Evolutionary conservation across 495 filamentous ascomycete species (phyloP).

Genomic region (Choiromyces venosus): DNA sequence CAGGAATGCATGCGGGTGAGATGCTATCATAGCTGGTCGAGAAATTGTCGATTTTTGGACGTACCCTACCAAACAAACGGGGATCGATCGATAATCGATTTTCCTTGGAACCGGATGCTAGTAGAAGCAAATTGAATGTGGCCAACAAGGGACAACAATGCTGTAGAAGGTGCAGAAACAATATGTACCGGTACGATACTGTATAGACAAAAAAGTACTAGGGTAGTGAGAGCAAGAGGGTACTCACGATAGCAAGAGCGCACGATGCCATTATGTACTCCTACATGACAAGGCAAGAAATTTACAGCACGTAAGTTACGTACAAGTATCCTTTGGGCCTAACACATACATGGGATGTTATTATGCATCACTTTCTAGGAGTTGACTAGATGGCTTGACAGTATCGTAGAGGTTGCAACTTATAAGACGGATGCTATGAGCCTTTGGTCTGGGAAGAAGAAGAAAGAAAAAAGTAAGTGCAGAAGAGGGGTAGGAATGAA

Average conservation of each 20-base stretch:
- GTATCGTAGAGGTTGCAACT: neutral
- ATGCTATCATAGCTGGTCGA: conserved; percentile 9
- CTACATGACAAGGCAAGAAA: neutral
- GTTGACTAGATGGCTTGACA: neutral
- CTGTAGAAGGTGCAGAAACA: neutral
- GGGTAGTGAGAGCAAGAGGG: neutral
- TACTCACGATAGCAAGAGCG: neutral
- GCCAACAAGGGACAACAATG: conserved; percentile 5
- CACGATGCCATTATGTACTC: neutral
- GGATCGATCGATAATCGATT: conserved; percentile 25
- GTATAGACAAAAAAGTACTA: neutral
- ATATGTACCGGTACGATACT: too few relatives aligned
- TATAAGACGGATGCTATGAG: neutral
- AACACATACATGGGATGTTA: neutral
- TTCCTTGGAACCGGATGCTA: conserved; percentile 12
- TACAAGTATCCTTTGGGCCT: neutral
- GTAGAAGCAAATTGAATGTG: neutral
- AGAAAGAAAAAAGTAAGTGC: neutral
- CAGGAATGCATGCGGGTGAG: conserved; percentile 10
- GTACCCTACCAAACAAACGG: conserved; percentile 12
- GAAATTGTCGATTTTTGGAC: conserved; percentile 13
- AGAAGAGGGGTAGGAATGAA: neutral
- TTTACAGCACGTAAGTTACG: neutral
- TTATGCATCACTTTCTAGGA: neutral
- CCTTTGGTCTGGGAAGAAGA: neutral